A percentile compares a stretch with the other conserved stretches of the same genome.
Evolutionary conservation across 352 stramenopile species (phyloP).

Genomic region (Globisporangium lucens): DNA sequence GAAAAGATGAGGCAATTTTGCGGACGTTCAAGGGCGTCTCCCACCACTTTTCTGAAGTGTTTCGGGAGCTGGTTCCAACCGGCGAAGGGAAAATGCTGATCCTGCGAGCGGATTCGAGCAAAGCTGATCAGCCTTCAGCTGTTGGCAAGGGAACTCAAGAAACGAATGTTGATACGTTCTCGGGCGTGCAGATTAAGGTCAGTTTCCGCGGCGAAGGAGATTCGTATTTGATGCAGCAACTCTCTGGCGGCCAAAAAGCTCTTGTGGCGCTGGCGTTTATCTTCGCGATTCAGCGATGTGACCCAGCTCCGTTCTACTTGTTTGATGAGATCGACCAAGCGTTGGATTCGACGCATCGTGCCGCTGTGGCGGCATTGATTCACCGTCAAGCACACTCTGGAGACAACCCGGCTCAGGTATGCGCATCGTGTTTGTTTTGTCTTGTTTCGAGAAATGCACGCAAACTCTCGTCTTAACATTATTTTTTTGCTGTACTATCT

Average conservation of each 20-base stretch:
- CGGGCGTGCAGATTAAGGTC: conserved; percentile 98
- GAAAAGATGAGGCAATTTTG: conserved; percentile 99
- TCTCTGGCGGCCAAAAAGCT: conserved; percentile 99
- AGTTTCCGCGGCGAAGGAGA: conserved; percentile 95
- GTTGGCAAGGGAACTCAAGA: conserved; percentile 23
- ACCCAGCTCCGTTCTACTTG: conserved; percentile 99
- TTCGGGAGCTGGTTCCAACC: conserved; percentile 96
- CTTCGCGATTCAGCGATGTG: conserved; percentile 98
- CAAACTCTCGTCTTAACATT: conserved; percentile 7
- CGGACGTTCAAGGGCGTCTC: conserved; percentile 98
- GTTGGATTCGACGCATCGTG: conserved; percentile 98
- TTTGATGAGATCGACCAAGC: conserved; percentile 99
- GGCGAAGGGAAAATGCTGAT: conserved; percentile 96
- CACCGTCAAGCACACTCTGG: conserved; percentile 93
- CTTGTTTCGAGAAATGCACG: not conserved
- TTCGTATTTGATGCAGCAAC: conserved; percentile 97
- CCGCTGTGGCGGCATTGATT: conserved; percentile 96
- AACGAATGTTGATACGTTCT: conserved; percentile 90
- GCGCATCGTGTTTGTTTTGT: conserved; percentile 5
- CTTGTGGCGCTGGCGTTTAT: conserved; percentile 99
- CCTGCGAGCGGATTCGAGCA: conserved; percentile 82
- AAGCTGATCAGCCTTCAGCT: conserved; percentile 15
- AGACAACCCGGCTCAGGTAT: conserved; percentile 95
- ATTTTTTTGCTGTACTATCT: conserved; percentile 1
- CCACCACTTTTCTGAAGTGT: conserved; percentile 98